Evolutionary conservation across 345 rosid species (phyloP), one percentile per base, ranked within the genome.

Genomic region (Linum usitatissimum): DNA sequence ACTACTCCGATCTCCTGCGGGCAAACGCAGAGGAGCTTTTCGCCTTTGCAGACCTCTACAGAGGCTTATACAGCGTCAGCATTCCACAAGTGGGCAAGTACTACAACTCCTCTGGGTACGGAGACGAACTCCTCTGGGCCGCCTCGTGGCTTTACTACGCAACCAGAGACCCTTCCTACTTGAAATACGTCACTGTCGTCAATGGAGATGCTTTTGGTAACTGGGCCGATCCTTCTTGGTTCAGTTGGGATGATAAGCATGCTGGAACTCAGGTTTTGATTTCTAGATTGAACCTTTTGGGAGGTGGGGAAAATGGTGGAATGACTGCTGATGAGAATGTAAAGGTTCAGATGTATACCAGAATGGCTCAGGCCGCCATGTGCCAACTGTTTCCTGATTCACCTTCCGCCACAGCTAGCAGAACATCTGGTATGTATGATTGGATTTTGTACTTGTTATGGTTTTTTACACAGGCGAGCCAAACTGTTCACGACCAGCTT

Each of bases 181-280:
- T 67, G 20, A 42, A 10, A 59, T 63, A 67, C 53, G 68, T 55
- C 14, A 67, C 76, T 15, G 59, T 63, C 39, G n/a, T 66, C 10
- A 40, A 63, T 19, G 68, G 76, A 3, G 12, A 45, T 0, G 58
- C 53, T 30, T 72, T 67, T 53, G 68, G 53, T 20, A 59, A 72
- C 18, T 72, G 76, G 68, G 71, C 65, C 3, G 31, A 28, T 63
- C 71, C 76, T 8, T 28, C 61, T 63, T 67, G 76, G 76, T 63
- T 72, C 57, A 67, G 62, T 40, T 72, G 76, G 76, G 76, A 72
- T 55, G 76, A 72, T 39, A 72, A 72, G 71, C 76, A 72, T 54
- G 58, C 59, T 17, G 71, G 71, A 63, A 57, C 53, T 53, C 75
- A 67, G 70, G 71, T 67, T 28, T 58, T 72, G 53, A 30, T 67